Evolutionary conservation across 805 yeast genomes (phyloP), one percentile per base, ranked within the genome.

Genomic region (Saccharomycopsis babjevae): DNA sequence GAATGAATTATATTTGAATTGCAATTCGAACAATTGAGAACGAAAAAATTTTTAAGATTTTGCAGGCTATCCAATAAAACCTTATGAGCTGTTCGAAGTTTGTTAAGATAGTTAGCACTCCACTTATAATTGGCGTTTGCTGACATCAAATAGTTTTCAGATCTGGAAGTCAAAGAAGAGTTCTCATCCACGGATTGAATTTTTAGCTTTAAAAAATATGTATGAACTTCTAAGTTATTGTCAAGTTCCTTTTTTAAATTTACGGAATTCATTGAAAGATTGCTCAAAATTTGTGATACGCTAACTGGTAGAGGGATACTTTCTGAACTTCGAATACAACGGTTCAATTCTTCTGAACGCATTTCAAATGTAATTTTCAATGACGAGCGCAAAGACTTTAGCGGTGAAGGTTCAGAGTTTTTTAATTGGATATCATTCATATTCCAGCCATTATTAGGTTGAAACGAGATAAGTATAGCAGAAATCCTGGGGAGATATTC

Each of bases 71-170:
- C 15, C 3, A 4, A 22, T 46, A 16, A 18, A 22, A 11, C 30
- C 7, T 22, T 15, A 1, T 20, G 52, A 46, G 13, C 22, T 2
- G 16, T 46, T 46, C 52, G 25, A 8, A 62, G 20, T 34, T 62
- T 65, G 20, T 70, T 64, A 22, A 80, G 67, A 59, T 78, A 80
- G 38, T 67, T 69, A 25, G 79, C 73, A 2, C 79, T 75, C 84
- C 84, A 80, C 59, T 71, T 71, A 60, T 70, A 68, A 30, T 59
- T 57, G 4, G 66, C 11, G 20, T 64, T 59, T 39, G 68, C 50
- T 1, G 22, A 22, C 72, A 70, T 70, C 22, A 69, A 50, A n/a
- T 60, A 60, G 54, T 67, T 70, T 8, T 61, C 57, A 4, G 68
- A 61, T 40, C 71, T 46, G 8, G 61, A 61, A 22, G 32, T 58